Evolutionary conservation across 202 grass and related monocot species (phyloP).

Genomic region (Musa balbisiana): DNA sequence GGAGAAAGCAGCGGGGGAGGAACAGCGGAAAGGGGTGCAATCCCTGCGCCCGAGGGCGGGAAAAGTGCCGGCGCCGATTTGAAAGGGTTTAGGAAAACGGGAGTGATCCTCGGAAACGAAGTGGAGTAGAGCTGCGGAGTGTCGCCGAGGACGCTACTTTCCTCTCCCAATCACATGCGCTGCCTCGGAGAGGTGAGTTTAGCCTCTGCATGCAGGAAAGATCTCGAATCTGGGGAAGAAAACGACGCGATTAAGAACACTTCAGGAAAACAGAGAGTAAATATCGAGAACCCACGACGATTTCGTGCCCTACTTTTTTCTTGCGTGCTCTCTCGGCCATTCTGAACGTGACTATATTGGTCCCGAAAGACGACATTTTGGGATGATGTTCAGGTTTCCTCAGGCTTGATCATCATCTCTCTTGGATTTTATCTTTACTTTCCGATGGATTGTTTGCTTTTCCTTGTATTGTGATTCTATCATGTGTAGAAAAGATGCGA

Average conservation of each 20-base stretch:
- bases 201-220: neutral
- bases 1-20: no score
- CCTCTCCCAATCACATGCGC: neutral
- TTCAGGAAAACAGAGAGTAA: neutral
- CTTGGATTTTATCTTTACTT: conserved; percentile 4
- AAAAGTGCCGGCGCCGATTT: no score
- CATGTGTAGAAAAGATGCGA: neutral
- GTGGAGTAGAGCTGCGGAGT: neutral
- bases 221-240: neutral
- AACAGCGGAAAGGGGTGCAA: no score
- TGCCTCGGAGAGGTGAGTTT: neutral
- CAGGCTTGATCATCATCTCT: neutral
- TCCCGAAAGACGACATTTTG: conserved; percentile 27
- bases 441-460: neutral
- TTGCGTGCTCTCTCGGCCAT: neutral
- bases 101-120: neutral
- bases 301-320: neutral
- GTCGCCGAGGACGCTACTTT: neutral
- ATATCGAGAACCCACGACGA: neutral
- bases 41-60: no score
- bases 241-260: neutral
- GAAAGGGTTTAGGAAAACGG: no score
- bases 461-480: neutral
- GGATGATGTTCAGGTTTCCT: conserved; percentile 19
- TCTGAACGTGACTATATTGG: neutral